Conservation (phyloP, 768 basidiomycete species). For the Hysterangium stoloniferum region DNA sequence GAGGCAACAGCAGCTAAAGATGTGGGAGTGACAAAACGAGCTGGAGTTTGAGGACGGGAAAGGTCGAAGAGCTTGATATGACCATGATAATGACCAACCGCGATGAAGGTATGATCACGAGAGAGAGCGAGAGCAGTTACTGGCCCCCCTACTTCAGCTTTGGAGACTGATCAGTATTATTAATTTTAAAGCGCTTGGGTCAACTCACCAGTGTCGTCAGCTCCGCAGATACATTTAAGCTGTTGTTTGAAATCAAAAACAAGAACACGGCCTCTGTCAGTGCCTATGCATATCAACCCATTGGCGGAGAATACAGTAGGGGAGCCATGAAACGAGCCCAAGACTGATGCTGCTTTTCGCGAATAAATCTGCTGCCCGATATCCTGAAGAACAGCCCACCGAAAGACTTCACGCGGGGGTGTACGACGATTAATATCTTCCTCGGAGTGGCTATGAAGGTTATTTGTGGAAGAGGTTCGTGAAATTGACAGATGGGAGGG, state of each 20-base stretch:
- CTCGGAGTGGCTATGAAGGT: conserved; percentile 29
- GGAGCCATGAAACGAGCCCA: conserved; percentile 52
- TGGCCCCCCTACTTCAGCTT: conserved; percentile 58
- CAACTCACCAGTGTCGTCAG: conserved; percentile 50
- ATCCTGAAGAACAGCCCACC: conserved; percentile 62
- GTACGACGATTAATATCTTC: conserved; percentile 18
- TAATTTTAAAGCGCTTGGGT: neutral
- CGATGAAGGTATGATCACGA: conserved; percentile 89
- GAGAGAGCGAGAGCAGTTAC: conserved; percentile 89
- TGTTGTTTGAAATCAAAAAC: conserved; percentile 92
- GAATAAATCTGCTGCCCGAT: conserved; percentile 53
- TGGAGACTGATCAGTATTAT: conserved; percentile 15
- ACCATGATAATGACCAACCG: conserved; percentile 78
- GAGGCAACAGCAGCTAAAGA: conserved; percentile 59
- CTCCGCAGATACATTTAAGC: conserved; percentile 71
- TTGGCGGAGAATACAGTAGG: conserved; percentile 82
- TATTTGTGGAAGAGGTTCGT: conserved; percentile 54
- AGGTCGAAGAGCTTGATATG: conserved; percentile 84
- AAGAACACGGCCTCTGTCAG: conserved; percentile 63
- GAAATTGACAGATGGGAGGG: conserved; percentile 68
- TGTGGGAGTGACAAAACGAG: conserved; percentile 64
- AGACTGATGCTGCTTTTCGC: conserved; percentile 53
- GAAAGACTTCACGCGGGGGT: conserved; percentile 53
- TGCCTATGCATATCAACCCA: conserved; percentile 86
- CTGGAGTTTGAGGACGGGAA: conserved; percentile 56